Evolutionary conservation across 805 yeast genomes (phyloP).

Genomic region (Wilhelminamyces savonicus): DNA sequence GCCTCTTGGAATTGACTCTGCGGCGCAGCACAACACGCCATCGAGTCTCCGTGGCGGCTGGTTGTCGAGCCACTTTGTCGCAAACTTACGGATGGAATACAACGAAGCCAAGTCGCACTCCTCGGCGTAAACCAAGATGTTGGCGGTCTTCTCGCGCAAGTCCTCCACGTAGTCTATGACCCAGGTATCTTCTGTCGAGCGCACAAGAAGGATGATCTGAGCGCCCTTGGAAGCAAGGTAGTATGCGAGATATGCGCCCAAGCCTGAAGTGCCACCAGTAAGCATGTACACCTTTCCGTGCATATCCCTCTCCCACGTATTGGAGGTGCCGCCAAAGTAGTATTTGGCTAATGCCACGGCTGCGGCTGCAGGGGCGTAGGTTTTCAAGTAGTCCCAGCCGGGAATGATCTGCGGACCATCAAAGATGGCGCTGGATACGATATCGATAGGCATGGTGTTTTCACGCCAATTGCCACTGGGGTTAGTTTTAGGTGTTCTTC

Average conservation of each 20-base stretch:
- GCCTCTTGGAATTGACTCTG: slow-evolving; percentile 70
- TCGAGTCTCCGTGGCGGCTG: slow-evolving; percentile 87
- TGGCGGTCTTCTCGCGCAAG: slow-evolving; percentile 61
- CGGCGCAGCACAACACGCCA: slow-evolving; percentile 85
- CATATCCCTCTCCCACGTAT: slow-evolving; percentile 88
- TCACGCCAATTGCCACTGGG: too few species aligned
- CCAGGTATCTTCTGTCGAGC: slow-evolving; percentile 65
- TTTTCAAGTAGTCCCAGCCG: slow-evolving; percentile 55
- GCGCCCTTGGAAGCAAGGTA: slow-evolving; percentile 83
- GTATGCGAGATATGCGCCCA: slow-evolving; percentile 70
- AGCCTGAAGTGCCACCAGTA: slow-evolving; percentile 93
- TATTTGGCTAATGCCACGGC: slow-evolving; percentile 44
- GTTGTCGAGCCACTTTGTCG: slow-evolving; percentile 90
- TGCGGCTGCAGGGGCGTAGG: slow-evolving; percentile 48
- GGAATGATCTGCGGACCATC: slow-evolving; percentile 79
- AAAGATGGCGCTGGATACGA: slow-evolving; percentile 56
- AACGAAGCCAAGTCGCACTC: slow-evolving; percentile 74
- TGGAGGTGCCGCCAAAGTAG: slow-evolving; percentile 72
- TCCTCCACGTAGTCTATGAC: slow-evolving; percentile 73
- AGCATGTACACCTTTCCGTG: slow-evolving; percentile 82
- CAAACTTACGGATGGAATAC: slow-evolving; percentile 77
- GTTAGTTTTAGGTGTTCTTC: too few species aligned
- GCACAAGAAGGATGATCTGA: slow-evolving; percentile 68
- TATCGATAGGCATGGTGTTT: slow-evolving; percentile 72
- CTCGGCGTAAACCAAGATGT: slow-evolving; percentile 83